Conservation (phyloP, 768 basidiomycete species). For the Tylopilus felleus region DNA sequence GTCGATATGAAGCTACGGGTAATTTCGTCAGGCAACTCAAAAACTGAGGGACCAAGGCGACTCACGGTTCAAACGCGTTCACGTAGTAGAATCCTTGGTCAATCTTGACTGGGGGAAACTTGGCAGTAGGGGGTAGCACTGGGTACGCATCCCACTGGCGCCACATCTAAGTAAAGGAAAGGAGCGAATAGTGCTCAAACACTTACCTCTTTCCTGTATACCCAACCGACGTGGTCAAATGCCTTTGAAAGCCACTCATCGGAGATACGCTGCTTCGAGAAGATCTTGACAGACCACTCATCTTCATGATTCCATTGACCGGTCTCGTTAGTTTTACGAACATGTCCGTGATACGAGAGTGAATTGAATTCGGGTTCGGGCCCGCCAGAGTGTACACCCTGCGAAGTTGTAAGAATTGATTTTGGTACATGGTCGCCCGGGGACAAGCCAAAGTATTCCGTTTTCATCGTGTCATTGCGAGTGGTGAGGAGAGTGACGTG, state of each 20-base stretch:
- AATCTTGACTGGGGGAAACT: slow-evolving; percentile 77
- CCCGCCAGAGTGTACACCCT: slow-evolving; percentile 52
- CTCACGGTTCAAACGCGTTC: slow-evolving; percentile 87
- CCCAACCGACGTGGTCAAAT: slow-evolving; percentile 79
- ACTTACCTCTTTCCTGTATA: slow-evolving; percentile 70
- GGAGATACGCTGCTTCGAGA: slow-evolving; percentile 60
- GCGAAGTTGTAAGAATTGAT: slow-evolving; percentile 70
- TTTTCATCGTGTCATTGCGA: slow-evolving; percentile 52
- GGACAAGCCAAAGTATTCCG: slow-evolving; percentile 66
- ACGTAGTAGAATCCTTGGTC: slow-evolving; percentile 84
- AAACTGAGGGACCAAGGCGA: slow-evolving; percentile 14
- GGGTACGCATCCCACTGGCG: slow-evolving; percentile 82
- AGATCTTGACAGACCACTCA: slow-evolving; percentile 84
- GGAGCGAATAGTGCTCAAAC: background rate
- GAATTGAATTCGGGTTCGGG: slow-evolving; percentile 82
- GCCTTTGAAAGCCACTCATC: slow-evolving; percentile 68
- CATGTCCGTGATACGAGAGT: slow-evolving; percentile 70
- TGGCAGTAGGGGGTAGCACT: slow-evolving; percentile 57
- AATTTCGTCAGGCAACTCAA: slow-evolving; percentile 1
- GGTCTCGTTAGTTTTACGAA: slow-evolving; percentile 31
- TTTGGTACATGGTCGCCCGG: slow-evolving; percentile 46
- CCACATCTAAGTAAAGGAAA: slow-evolving; percentile 3
- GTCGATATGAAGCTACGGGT: slow-evolving; percentile 70
- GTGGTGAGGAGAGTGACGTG: slow-evolving; percentile 92
- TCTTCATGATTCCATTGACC: slow-evolving; percentile 22